Percentiles rank a stretch among this genome's conserved stretches.
These are phyloP conservation scores for Cytospora chrysosperma DNA, from an alignment of 2,329 filamentous ascomycete genomes.

Conservation along the genomic window DNA sequence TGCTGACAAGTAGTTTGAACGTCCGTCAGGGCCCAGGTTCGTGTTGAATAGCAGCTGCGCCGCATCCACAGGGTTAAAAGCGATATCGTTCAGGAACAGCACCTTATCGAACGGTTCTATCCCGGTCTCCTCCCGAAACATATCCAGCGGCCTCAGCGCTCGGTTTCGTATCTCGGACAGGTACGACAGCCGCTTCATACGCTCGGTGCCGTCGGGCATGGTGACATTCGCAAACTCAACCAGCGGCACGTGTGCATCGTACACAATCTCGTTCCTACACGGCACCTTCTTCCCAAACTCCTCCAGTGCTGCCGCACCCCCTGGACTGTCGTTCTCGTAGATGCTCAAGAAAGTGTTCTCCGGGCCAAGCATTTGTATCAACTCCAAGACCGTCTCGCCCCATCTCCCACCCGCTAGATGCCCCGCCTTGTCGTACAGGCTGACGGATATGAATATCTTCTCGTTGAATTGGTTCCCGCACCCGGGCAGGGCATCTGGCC, in stretches of 20 bases:
- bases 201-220: constrained; percentile 59
- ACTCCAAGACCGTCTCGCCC: constrained; percentile 58
- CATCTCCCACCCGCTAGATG: constrained; percentile 61
- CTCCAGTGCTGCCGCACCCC: constrained; percentile 53
- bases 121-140: constrained; percentile 36
- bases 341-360: constrained; percentile 70
- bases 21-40: constrained; percentile 51
- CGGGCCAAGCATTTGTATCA: constrained; percentile 65
- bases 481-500: constrained; percentile 30
- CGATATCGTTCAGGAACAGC: constrained; percentile 68
- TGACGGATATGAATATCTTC: constrained; percentile 72
- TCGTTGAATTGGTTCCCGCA: constrained; percentile 50
- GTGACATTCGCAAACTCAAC: constrained; percentile 57
- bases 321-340: constrained; percentile 67
- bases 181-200: constrained; percentile 72
- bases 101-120: constrained; percentile 52
- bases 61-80: constrained; percentile 51
- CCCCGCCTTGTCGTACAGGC: constrained; percentile 64
- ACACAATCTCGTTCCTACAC: constrained; percentile 53
- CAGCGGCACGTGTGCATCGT: constrained; percentile 58
- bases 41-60: constrained; percentile 62
- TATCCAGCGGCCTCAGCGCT: constrained; percentile 62
- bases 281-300: constrained; percentile 49
- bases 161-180: constrained; percentile 71
- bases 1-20: constrained; percentile 61